These are phyloP conservation scores for Trametes gibbosa DNA, from an alignment of 768 basidiomycete genomes.

Conservation along the genomic window DNA sequence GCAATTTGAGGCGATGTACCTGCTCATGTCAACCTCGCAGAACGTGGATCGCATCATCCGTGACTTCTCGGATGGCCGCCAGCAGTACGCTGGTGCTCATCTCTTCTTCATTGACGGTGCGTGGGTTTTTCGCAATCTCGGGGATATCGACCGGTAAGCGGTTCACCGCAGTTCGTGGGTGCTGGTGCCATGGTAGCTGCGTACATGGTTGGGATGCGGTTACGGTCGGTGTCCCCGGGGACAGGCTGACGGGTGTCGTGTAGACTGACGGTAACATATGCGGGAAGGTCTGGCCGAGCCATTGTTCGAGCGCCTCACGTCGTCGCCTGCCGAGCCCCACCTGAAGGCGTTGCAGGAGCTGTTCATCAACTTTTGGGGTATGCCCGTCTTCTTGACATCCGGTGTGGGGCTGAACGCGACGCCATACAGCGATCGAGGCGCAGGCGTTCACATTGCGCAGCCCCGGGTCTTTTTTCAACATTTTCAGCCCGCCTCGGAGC, in stretches of 20 bases:
- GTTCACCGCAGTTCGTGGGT: not conserved
- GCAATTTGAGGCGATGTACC: conserved; percentile 87
- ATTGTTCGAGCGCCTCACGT: conserved; percentile 71
- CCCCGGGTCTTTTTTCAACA: conserved; percentile 81
- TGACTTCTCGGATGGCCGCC: conserved; percentile 67
- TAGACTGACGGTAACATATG: not conserved
- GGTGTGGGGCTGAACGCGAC: not conserved
- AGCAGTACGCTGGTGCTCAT: conserved; percentile 81
- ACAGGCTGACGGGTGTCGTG: not conserved
- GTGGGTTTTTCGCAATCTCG: conserved; percentile 20
- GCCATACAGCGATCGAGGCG: conserved; percentile 69
- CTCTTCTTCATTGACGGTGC: conserved; percentile 91
- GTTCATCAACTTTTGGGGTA: conserved; percentile 92
- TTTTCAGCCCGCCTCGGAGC: conserved; percentile 81
- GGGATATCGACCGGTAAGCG: not conserved
- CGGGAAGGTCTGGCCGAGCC: conserved; percentile 69
- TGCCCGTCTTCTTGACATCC: conserved; percentile 28
- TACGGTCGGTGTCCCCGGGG: conserved; percentile 1
- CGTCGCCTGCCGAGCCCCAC: conserved; percentile 73
- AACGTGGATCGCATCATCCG: conserved; percentile 89
- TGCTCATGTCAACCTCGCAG: conserved; percentile 92
- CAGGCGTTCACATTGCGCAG: conserved; percentile 79
- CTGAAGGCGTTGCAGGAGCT: conserved; percentile 81
- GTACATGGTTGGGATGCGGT: not conserved
- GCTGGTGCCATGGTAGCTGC: not conserved